A percentile compares a stretch with the other conserved stretches of the same genome.
phyloP scores from a whole-genome alignment of 2,329 filamentous ascomycete species.

The Xylariaceae sp. region DNA sequence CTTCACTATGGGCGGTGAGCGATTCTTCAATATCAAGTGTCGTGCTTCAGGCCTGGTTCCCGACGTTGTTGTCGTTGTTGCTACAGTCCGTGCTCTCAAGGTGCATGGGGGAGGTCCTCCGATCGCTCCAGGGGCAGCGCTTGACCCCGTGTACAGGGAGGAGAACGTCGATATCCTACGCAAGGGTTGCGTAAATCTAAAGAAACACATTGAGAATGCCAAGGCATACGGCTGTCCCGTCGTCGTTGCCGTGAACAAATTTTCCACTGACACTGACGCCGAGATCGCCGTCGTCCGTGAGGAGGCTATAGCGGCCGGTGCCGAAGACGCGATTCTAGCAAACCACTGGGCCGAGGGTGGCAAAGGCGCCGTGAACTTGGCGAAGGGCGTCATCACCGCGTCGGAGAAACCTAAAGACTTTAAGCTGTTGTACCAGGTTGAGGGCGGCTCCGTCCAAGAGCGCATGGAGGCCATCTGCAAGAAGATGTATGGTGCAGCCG shows the following conservation, averaged over 20 bases:
- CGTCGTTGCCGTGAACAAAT: slow-evolving; percentile 95
- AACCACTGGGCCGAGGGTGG: slow-evolving; percentile 98
- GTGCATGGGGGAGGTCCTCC: slow-evolving; percentile 96
- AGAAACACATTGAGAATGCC: slow-evolving; percentile 92
- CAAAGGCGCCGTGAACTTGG: slow-evolving; percentile 82
- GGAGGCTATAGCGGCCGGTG: slow-evolving; percentile 85
- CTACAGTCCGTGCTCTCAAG: slow-evolving; percentile 92
- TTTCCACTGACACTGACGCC: slow-evolving; percentile 87
- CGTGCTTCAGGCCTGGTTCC: slow-evolving; percentile 87
- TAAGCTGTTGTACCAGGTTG: slow-evolving; percentile 77
- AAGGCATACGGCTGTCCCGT: slow-evolving; percentile 87
- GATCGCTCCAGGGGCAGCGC: slow-evolving; percentile 78
- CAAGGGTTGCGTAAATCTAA: slow-evolving; percentile 86
- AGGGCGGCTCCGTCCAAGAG: slow-evolving; percentile 70
- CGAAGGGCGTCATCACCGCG: slow-evolving; percentile 78
- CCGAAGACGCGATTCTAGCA: slow-evolving; percentile 86
- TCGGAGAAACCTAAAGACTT: slow-evolving; percentile 82
- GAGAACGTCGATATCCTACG: slow-evolving; percentile 92
- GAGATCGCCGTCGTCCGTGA: slow-evolving; percentile 87
- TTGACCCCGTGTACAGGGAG: slow-evolving; percentile 84
- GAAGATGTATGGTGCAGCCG: slow-evolving; percentile 89
- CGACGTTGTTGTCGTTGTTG: slow-evolving; percentile 91
- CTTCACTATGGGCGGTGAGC: slow-evolving; percentile 99
- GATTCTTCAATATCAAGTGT: slow-evolving; percentile 99
- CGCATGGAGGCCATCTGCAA: slow-evolving; percentile 88